These are phyloP conservation scores for Helotiales sp. DNA, from an alignment of 2,329 filamentous ascomycete genomes.

Conservation along the genomic window DNA sequence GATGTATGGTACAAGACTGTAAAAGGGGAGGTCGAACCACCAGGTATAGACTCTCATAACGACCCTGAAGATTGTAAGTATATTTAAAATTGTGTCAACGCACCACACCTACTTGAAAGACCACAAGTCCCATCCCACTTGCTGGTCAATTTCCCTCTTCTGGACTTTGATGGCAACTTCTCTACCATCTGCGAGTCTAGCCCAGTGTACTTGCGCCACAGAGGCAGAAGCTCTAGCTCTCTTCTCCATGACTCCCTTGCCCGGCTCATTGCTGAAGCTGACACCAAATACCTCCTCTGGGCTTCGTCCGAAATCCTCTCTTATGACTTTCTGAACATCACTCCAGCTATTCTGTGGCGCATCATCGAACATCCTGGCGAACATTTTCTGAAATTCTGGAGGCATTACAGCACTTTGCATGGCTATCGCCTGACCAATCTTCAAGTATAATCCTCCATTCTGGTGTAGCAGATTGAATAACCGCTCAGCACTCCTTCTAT, in stretches of 20 bases:
- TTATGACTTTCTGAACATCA: constrained; percentile 81
- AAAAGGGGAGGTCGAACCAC: constrained; percentile 91
- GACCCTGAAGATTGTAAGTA: constrained; percentile 50
- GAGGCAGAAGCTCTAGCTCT: constrained; percentile 72
- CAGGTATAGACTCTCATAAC: constrained; percentile 80
- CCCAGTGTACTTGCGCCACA: constrained; percentile 97
- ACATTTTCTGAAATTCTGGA: constrained; percentile 95
- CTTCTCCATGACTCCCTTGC: constrained; percentile 67
- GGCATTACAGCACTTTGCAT: constrained; percentile 97
- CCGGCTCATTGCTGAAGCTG: constrained; percentile 69
- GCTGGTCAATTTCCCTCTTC: constrained; percentile 88
- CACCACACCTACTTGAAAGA: constrained; percentile 18
- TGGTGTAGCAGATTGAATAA: constrained; percentile 77
- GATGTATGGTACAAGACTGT: constrained; percentile 88
- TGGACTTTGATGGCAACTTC: constrained; percentile 97
- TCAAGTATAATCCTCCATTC: constrained; percentile 93
- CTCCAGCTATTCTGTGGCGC: constrained; percentile 90
- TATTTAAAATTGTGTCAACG: background rate
- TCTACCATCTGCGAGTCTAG: constrained; percentile 76
- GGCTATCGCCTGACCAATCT: constrained; percentile 96
- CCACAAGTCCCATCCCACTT: constrained; percentile 95
- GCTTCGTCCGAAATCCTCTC: constrained; percentile 81
- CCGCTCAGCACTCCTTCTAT: constrained; percentile 79
- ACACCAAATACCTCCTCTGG: constrained; percentile 92
- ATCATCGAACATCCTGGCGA: constrained; percentile 95